Evolutionary conservation across 345 rosid species (phyloP), one percentile per base, ranked within the genome.

Genomic region (Boechera divaricarpa): DNA sequence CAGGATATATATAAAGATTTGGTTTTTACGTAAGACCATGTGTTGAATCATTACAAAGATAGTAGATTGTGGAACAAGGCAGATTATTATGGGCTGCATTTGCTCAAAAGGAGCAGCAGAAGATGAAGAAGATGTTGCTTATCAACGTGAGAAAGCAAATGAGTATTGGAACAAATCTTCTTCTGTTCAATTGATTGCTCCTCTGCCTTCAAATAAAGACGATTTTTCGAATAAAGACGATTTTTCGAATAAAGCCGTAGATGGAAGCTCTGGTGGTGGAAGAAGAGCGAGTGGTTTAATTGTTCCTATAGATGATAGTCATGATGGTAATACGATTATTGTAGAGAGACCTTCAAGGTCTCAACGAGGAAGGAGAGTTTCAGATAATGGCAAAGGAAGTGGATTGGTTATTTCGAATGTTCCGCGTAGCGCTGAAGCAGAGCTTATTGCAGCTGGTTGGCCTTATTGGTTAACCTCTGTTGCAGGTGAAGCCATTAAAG

Each of bases 401-500:
- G 77, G 77, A 4, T 26, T 66, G 68, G 35, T 69, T 63, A 72
- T 81, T 72, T 31, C 85, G 0, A 82, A 85, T 76, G 45, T 78
- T 58, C 87, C 87, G 0, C 83, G 36, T 24, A 77, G 85, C 15
- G 26, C 82, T 41, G 87, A 86, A 72, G 88, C 78, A 8, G 97
- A 87, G 67, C 88, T 85, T 32, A 65, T 81, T 26, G 88, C 71
- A 10, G 89, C 93, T 11, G 94, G 94, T 47, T 95, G 99, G 99
- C 99, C 99, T 5, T 79, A 84, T 42, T 95, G 99, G 99, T 70
- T 95, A 62, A 79, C 92, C 39, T 86, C 96, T 31, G 97, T 86
- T 55, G 98, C 98, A 1, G 92, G 83, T 41, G 98, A 92, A 73
- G 97, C 99, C 26, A 82, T 92, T 65, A 84, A 81, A 73, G 99